Evolutionary conservation across 2,329 filamentous ascomycete species (phyloP).

Genomic region (Alternaria brassicicola): DNA sequence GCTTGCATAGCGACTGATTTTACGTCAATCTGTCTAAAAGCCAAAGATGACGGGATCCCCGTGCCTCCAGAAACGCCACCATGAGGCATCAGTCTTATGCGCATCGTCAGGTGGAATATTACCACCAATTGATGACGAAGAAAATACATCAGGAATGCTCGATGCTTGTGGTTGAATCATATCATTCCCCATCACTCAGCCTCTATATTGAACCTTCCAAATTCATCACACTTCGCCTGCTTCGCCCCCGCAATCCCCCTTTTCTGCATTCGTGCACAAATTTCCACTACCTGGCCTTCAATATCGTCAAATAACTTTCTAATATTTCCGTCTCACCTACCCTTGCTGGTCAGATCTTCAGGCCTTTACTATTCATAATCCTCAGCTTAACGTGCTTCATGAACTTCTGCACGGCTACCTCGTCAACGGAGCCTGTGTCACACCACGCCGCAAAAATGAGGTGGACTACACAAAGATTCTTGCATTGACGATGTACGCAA

Average conservation of each 20-base stretch:
- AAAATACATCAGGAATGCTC: neutral
- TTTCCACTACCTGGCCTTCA: neutral
- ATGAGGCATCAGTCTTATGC: neutral
- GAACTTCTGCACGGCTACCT: neutral
- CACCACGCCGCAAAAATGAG: neutral
- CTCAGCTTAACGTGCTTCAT: neutral
- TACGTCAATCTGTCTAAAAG: neutral
- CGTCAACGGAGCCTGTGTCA: neutral
- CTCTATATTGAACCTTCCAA: neutral
- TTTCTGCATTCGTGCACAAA: neutral
- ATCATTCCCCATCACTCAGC: neutral
- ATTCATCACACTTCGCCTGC: neutral
- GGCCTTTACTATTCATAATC: too few relatives aligned
- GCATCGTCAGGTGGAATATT: neutral
- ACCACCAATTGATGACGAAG: neutral
- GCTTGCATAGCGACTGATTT: neutral
- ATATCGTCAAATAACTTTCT: too few relatives aligned
- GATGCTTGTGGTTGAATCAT: neutral
- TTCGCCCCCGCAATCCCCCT: neutral
- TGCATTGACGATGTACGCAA: neutral
- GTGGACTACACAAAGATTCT: neutral
- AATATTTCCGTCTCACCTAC: neutral
- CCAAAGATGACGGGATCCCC: neutral
- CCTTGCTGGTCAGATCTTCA: neutral
- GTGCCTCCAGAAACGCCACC: neutral